Base-by-base conservation (phyloP, 23 red algal species). In the Cyanidiococcus yangmingshanensis region DNA sequence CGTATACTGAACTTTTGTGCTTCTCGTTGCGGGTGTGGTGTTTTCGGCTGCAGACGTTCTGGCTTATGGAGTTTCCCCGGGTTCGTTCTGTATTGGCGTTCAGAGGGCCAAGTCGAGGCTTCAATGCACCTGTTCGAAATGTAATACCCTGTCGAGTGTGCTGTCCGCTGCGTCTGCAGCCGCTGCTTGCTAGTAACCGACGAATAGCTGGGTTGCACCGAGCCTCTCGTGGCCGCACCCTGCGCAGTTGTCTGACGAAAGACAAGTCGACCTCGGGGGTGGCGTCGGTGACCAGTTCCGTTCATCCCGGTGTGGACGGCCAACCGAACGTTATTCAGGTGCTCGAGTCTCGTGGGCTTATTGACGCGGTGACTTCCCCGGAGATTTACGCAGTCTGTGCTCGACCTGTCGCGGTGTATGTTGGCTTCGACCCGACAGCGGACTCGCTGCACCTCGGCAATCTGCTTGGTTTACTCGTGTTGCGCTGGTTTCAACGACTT, bases 361-460 rank as follows among this genome's bases (percentile, higher is more conserved):
- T 92, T n/a, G 84, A 92, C n/a, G 59, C 40, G 35, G 75, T 81
- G 39, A 92, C 89, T 0, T 79, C 76, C 0, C 79, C 77, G 2
- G 41, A 59, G 1, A 67, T 80, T 1, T 59, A 71, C 54, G 34
- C 32, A 50, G 40, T 68, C 84, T 40, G 84, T 71, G 54, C 67
- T 2, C 34, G 57, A 7, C 91, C 91, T 16, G 26, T 84, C 26
- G 76, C 59, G 50, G 85, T 96, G 17, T 96, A 96, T 75, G 75
- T 83, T 0, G 92, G 87, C 25, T 96, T 96, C 68, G 92, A 96
- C 74, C 92, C 92, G 37, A 96, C 92, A 0, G 92, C 92, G 18
- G 87, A 96, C 74, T 90, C 87, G 54, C 85, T 96, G 37, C 92
- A 96, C 67, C 34, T 96, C 34, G 92, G 92, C 50, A 96, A 96